phyloP scores from a whole-genome alignment of 1,284 basidiomycete genomes.

The Irpex rosettiformis region DNA sequence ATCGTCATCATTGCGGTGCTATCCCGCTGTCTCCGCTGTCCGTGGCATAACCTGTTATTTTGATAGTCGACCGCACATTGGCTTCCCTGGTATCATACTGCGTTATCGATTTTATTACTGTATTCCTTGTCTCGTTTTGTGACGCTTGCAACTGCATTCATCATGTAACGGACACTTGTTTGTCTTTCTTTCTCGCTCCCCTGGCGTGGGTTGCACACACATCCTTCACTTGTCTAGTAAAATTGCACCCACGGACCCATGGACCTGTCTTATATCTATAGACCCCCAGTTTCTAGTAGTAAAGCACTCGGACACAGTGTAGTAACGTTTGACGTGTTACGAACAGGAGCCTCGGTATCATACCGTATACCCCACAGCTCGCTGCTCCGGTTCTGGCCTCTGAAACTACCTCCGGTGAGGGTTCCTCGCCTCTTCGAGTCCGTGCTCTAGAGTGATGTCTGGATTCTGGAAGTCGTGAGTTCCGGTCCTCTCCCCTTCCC shows the following conservation, averaged over 20 bases:
- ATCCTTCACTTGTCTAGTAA: neutral
- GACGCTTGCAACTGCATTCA: neutral
- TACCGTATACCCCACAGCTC: neutral
- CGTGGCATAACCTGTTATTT: neutral
- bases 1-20: neutral
- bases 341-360: neutral
- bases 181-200: neutral
- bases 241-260: neutral
- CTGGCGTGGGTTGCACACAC: neutral
- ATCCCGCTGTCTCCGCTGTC: neutral
- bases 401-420: neutral
- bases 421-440: too few species aligned
- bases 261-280: neutral
- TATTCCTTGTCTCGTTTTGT: neutral
- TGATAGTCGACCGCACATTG: neutral
- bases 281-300: neutral
- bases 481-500: too few species aligned
- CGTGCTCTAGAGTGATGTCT: too few species aligned
- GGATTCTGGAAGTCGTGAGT: too few species aligned
- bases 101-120: neutral
- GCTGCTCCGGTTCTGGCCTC: neutral
- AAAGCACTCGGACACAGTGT: neutral
- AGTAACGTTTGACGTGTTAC: neutral
- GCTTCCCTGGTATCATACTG: neutral
- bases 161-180: conserved; percentile 1